Percentiles rank a stretch among this genome's conserved stretches.
Conservation (phyloP, 2,329 filamentous ascomycete species). For the Parastagonospora nodorum region DNA sequence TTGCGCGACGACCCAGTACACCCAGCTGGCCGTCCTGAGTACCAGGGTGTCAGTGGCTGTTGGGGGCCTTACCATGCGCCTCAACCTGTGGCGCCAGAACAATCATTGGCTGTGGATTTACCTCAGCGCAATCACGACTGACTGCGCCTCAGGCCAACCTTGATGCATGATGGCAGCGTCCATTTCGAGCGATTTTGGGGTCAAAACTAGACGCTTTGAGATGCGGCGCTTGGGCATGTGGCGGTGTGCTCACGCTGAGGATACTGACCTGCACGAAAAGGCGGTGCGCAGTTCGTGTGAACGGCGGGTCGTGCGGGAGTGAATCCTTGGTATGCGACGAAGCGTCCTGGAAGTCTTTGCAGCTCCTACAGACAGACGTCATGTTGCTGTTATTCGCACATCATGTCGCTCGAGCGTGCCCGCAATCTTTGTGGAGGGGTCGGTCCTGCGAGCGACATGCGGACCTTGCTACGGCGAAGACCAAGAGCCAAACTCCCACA, state of each 20-base stretch:
- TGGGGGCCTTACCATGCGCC: conserved; percentile 14
- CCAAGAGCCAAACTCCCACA: no score
- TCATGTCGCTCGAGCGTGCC: not conserved
- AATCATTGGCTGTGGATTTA: conserved; percentile 14
- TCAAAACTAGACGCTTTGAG: conserved; percentile 3
- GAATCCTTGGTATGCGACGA: not conserved
- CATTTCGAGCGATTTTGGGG: conserved; percentile 4
- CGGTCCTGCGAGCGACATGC: no score
- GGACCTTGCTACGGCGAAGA: no score
- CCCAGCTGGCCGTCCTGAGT: conserved; percentile 16
- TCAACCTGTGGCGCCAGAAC: conserved; percentile 13
- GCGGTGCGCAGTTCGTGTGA: not conserved
- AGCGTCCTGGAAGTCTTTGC: not conserved
- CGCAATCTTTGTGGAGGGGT: no score
- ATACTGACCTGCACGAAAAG: not conserved
- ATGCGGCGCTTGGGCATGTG: conserved; percentile 7
- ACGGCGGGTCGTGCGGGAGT: not conserved
- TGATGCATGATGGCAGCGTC: conserved; percentile 3
- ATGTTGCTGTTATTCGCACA: not conserved
- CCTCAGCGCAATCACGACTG: conserved; percentile 11
- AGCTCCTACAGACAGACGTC: not conserved
- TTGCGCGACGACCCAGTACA: conserved; percentile 2
- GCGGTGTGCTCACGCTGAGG: conserved; percentile 10
- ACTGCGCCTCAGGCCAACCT: conserved; percentile 22
- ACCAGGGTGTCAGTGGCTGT: conserved; percentile 30